phyloP scores from a whole-genome alignment of 2,329 filamentous ascomycete species.

The Fusarium domesticum region DNA sequence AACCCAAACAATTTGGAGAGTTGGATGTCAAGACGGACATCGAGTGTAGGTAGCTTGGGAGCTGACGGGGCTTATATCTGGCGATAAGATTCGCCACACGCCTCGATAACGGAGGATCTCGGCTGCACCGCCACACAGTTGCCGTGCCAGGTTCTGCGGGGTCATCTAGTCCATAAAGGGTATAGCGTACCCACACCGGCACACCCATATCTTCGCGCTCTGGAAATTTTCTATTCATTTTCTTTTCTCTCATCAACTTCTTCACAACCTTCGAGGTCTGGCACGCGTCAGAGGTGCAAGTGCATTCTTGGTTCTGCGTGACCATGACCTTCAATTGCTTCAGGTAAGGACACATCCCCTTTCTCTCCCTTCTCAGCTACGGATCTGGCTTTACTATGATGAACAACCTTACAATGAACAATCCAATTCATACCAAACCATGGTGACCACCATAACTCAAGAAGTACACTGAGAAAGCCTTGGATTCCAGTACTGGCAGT shows the following conservation, averaged over 20 bases:
- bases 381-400: slow-evolving; percentile 30
- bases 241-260: slow-evolving; percentile 17
- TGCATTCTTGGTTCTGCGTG: slow-evolving; percentile 14
- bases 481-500: slow-evolving; percentile 19
- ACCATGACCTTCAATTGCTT: slow-evolving; percentile 12
- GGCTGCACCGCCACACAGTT: slow-evolving; percentile 37
- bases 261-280: slow-evolving; percentile 22
- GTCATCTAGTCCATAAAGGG: slow-evolving; percentile 10
- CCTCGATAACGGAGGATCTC: slow-evolving; percentile 22
- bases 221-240: slow-evolving; percentile 23
- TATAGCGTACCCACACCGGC: slow-evolving; percentile 28
- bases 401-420: slow-evolving; percentile 47
- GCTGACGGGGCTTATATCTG: slow-evolving; percentile 26
- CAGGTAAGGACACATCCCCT: slow-evolving; percentile 21
- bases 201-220: slow-evolving; percentile 24
- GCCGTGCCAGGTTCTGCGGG: slow-evolving; percentile 25
- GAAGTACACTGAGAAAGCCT: slow-evolving; percentile 55
- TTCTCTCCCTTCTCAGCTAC: slow-evolving; percentile 4
- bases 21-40: slow-evolving; percentile 23
- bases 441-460: slow-evolving; percentile 53
- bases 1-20: slow-evolving; percentile 19
- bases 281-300: slow-evolving; percentile 22
- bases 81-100: slow-evolving; percentile 29
- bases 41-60: slow-evolving; percentile 8
- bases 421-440: slow-evolving; percentile 61